Evolutionary conservation across 805 yeast species (phyloP), one percentile per base, ranked within the genome.

Genomic region (Spathaspora passalidarum): DNA sequence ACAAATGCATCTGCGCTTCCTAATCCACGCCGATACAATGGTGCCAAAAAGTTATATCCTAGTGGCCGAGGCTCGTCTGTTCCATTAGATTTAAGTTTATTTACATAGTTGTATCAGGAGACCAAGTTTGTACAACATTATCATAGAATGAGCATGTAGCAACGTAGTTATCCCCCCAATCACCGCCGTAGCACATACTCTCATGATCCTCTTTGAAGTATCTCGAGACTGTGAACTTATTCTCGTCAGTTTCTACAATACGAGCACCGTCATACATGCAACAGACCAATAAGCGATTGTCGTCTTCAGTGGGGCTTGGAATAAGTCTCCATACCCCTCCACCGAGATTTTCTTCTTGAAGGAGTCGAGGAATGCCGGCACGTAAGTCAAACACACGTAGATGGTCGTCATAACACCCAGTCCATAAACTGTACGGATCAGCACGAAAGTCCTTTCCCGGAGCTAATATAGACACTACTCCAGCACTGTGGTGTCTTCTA

Each of bases 231-330:
- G 49, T 62, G 58, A 44, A 78, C 1, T 22, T 41, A 4, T 29
- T 42, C 2, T 59, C 56, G 8, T 54, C 61, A 22, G 16, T 20
- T 13, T 19, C 34, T 0, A 91, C 61, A 0, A 91, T 69, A 47
- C 90, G 73, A 1, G 96, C 96, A 14, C 99, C 99, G 53, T 88
- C 90, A 59, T 92, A 92, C 98, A 94, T 94, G 59, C 97, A 89
- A 61, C 97, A 91, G 0, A 84, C 81, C 42, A 92, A 66, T 0
- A 92, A 74, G 36, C 79, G 66, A 46, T 78, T 66, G 26, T 70
- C 72, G 11, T 58, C 53, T 3, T 57, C 53, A 0, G 52, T 45
- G 0, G 81, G 79, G 16, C 79, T 72, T 2, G 96, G 96, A 6
- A 81, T 68, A 47, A 94, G 72, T 55, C 96, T 72, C 99, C 99